Evolutionary conservation across 768 basidiomycete genomes (phyloP), one percentile per base, ranked within the genome.

Genomic region (Mycena vulgaris): DNA sequence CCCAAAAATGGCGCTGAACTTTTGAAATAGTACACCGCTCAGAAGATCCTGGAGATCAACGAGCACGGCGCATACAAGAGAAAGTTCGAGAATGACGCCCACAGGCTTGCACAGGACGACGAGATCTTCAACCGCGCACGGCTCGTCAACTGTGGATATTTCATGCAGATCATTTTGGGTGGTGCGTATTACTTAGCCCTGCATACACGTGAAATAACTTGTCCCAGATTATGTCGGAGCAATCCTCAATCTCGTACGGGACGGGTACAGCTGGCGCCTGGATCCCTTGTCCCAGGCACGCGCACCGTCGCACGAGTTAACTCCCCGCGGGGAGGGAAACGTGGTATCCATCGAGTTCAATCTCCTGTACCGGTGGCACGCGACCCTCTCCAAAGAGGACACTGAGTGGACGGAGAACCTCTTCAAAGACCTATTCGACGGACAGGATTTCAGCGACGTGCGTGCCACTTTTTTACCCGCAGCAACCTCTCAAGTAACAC

Each of bases 291-390:
- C 71, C 21, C 59, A 61, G 47, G 69, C 67, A 68, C 86, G 93
- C 52, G 85, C 86, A 30, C 13, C 75, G 0, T 75, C 83, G 67
- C 92, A 93, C 70, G 81, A 82, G 0, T 78, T 92, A 63, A 80
- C 86, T 17, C 87, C 89, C 40, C 86, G 89, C 13, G 94, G 94
- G 40, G 82, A 90, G 76, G 94, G 94, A 57, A 95, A 95, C 75
- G 89, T 88, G 40, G 88, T 89, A 66, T 93, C 93, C 0, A 77
- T 94, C 37, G 94, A 95, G 79, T 95, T 95, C 83, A 94, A 89
- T 71, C 80, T 88, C 3, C 78, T 89, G 25, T 89, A 89, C 78
- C 64, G 87, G 58, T 94, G 93, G 93, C 93, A 94, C 74, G 82
- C 93, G 23, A 84, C 90, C 1, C 76, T 92, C 1, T 89, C 89